Conservation (phyloP, 2,329 filamentous ascomycete species). For the Beauveria rudraprayagi region DNA sequence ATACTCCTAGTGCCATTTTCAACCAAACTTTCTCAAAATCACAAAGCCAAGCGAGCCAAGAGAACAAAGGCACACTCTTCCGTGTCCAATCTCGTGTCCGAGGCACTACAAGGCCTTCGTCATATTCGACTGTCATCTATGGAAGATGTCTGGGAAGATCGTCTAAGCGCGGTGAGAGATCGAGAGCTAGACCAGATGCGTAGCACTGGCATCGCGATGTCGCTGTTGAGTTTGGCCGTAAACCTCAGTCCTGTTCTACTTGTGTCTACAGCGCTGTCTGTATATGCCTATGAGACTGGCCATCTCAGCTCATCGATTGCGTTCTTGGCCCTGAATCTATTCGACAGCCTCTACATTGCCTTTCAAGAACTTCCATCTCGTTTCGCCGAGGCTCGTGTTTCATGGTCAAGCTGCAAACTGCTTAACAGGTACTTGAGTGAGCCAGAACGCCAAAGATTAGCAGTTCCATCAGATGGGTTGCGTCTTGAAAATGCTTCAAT, state of each 20-base stretch:
- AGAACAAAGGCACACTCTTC: not conserved
- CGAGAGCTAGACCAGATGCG: conserved; percentile 10
- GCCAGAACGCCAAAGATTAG: not conserved
- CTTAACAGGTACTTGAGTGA: conserved; percentile 2
- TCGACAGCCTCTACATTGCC: conserved; percentile 6
- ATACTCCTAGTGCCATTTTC: not conserved
- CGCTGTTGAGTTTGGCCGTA: not conserved
- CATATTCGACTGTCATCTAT: conserved; percentile 12
- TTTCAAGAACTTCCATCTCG: conserved; percentile 6
- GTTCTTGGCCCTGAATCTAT: conserved; percentile 10
- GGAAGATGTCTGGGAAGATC: conserved; percentile 8
- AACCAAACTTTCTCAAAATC: not conserved
- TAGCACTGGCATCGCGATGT: conserved; percentile 3
- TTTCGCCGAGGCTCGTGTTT: not conserved
- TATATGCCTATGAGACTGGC: conserved; percentile 3
- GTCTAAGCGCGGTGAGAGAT: not conserved
- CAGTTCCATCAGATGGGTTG: not conserved
- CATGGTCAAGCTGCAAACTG: conserved; percentile 11
- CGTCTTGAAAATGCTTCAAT: conserved; percentile 5
- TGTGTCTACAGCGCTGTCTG: conserved; percentile 7
- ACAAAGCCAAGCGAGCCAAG: not conserved
- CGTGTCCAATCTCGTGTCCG: not conserved
- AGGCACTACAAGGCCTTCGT: conserved; percentile 10
- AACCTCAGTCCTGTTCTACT: conserved; percentile 11
- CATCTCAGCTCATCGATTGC: conserved; percentile 8